Evolutionary conservation across 2,329 filamentous ascomycete species (phyloP), one percentile per base, ranked within the genome.

Genomic region (Pseudogymnoascus sp.): DNA sequence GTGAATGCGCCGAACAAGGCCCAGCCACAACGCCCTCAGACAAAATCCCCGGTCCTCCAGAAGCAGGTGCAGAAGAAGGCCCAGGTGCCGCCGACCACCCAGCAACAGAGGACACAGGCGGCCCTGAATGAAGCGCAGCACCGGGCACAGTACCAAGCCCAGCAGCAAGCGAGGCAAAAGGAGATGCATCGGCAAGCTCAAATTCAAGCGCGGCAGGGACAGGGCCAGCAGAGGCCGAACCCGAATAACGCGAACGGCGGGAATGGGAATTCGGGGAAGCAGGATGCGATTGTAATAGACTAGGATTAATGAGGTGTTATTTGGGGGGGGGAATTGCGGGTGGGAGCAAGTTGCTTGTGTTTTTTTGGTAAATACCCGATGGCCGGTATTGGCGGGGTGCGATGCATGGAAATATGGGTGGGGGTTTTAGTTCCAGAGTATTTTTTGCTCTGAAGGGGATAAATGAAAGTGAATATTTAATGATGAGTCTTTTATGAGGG

Each of bases 361-460:
- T 36, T 56, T 34, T 56, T 56, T 34, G 49, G 49, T 56, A 34
- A 56, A 56, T 34, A 56, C 49, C 49, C 49, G 49, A 56, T 56
- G 49, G 49, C n/a, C 28, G 49, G 49, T 56, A 56, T 56, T 56
- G 28, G 49, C 14, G 28, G 49, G 49, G 9, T 56, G 49, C 28
- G 49, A 36, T 56, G n/a, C 49, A 56, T 56, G 49, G 49, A 56
- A 56, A 56, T 56, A 56, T 56, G 49, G 28, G 49, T 56, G 49
- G 28, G 28, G 49, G 49, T 36, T 46, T 56, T 56, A 56, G 49
- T 56, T 56, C 49, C 49, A 56, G 49, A 56, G 49, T 34, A 18
- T 34, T 56, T 56, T 56, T 34, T 56, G 9, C 49, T 56, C 49
- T 56, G 49, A 56, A 25, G 28, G 46, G 28, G 14, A 56, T 7